These are phyloP conservation scores for Fulvia fulva DNA, from an alignment of 2,329 filamentous ascomycete species.

Conservation along the genomic window DNA sequence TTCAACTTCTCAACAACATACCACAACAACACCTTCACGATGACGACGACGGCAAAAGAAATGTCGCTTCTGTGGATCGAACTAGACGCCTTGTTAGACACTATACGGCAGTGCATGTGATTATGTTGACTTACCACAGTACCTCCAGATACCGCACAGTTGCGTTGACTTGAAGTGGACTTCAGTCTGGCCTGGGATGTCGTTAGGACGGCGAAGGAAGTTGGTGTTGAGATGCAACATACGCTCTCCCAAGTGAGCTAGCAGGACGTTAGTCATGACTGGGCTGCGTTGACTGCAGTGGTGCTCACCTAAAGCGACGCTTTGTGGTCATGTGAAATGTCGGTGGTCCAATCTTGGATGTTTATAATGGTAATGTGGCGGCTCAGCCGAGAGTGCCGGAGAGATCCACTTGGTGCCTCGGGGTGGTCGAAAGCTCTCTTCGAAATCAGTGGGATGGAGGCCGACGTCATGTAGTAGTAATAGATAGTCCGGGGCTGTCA, in stretches of 20 bases:
- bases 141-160: constrained; percentile 4
- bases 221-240: not conserved
- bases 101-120: no score
- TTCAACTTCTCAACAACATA: not conserved
- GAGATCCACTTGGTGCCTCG: not conserved
- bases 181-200: not conserved
- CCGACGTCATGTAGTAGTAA: not conserved
- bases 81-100: not conserved
- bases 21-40: not conserved
- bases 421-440: not conserved
- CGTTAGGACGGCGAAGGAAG: not conserved
- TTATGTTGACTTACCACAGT: constrained; percentile 3
- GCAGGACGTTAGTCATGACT: not conserved
- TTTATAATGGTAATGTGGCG: not conserved
- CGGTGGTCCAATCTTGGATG: not conserved
- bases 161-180: not conserved
- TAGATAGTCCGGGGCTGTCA: not conserved
- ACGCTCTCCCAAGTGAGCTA: constrained; percentile 2
- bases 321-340: not conserved
- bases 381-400: not conserved
- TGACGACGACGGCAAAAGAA: not conserved
- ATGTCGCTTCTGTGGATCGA: constrained; percentile 4
- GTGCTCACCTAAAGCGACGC: not conserved
- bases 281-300: not conserved
- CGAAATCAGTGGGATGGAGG: not conserved